Evolutionary conservation across 306 rosid genomes (phyloP).

Genomic region (Luffa acutangula): DNA sequence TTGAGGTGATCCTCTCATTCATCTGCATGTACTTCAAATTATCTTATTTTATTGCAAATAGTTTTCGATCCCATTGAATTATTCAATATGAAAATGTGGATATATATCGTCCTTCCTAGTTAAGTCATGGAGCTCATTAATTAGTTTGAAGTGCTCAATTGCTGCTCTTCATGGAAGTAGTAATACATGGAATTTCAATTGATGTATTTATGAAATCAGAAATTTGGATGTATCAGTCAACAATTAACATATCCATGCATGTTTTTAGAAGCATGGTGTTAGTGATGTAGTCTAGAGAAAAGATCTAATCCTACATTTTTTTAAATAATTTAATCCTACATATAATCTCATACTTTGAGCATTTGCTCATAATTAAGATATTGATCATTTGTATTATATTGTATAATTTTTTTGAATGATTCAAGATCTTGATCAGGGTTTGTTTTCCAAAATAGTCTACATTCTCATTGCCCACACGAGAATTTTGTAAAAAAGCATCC

Average conservation of each 20-base stretch:
- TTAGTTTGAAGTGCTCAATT: neutral
- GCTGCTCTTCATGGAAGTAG: neutral
- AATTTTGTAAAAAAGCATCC: neutral
- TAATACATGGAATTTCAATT: neutral
- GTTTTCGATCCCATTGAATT: neutral
- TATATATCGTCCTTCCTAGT: neutral
- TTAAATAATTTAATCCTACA: neutral
- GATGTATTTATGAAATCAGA: neutral
- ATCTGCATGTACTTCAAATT: neutral
- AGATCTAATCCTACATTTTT: too few species aligned
- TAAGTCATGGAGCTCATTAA: neutral
- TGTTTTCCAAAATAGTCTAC: neutral
- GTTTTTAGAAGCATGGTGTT: neutral
- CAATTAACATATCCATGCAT: neutral
- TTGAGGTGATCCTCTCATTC: constrained; percentile 46
- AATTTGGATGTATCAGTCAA: neutral
- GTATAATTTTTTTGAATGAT: neutral
- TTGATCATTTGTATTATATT: neutral
- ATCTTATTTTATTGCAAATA: neutral
- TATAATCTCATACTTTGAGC: neutral
- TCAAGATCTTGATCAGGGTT: neutral
- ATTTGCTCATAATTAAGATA: neutral
- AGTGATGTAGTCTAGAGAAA: neutral
- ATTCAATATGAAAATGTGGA: neutral
- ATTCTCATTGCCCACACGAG: neutral